Evolutionary conservation across 2,329 filamentous ascomycete species (phyloP), one percentile per base, ranked within the genome.

Genomic region (Botrytis squamosa): DNA sequence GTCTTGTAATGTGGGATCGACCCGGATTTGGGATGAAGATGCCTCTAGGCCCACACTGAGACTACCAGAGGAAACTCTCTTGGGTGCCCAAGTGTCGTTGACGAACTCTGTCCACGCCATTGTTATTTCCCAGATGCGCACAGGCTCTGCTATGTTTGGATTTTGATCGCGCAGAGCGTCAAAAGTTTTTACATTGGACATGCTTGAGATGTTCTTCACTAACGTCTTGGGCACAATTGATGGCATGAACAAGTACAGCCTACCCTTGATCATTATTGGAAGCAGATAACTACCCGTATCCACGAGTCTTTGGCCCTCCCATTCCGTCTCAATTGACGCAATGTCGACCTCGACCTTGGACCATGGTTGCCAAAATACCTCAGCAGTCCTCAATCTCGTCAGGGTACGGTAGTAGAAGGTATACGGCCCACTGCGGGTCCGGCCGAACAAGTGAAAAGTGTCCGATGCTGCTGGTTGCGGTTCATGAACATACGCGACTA

Each of bases 61-160:
- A 66, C 42, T 66, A 9, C n/a, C 18, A 1, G 40, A 49, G 10
- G 64, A 66, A 33, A 49, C 44, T 1, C 29, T 20, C 29, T 66
- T 66, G 4, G 64, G n/a, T 14, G 64, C 7, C 64, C 64, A 66
- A 22, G 3, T 79, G 69, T 29, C 74, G 75, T 72, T 82, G 79
- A 55, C 74, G 46, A 3, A 82, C n/a, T 5, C 73, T 72, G 1
- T 71, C 36, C 64, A 66, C 12, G 40, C 40, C 44, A 66, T 44
- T 25, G 40, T 49, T 36, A 66, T 49, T 25, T 66, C 64, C 64
- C 64, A 66, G 18, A 66, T 49, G 3, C 44, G 40, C 9, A 33
- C 29, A 25, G 40, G 40, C 42, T 44, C n/a, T 18, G 44, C 64
- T 25, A 46, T 5, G 12, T 38, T 25, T 2, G 64, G 64, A 4